phyloP scores from a whole-genome alignment of 148 eudicot species.

The Simmondsia chinensis region DNA sequence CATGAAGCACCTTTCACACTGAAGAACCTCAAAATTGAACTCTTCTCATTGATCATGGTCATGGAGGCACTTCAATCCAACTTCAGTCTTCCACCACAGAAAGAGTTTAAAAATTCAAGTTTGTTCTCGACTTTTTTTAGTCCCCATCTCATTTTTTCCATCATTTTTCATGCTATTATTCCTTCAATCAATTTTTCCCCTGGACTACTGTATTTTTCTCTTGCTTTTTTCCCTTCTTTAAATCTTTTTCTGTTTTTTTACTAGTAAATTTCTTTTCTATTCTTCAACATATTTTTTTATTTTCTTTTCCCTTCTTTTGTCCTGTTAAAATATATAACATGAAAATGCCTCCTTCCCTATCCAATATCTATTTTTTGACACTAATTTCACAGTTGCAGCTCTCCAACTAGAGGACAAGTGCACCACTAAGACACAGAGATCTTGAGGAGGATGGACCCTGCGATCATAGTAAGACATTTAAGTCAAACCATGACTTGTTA shows the following conservation, averaged over 20 bases:
- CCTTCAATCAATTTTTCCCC: too few species aligned
- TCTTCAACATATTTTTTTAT: conserved; percentile 5
- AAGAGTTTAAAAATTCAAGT: not conserved
- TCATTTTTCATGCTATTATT: too few species aligned
- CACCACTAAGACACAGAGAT: conserved; percentile 37
- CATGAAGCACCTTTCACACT: too few species aligned
- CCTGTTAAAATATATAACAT: conserved; percentile 1
- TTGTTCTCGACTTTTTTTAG: conserved; percentile 7
- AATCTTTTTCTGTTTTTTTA: too few species aligned
- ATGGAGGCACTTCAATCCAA: too few species aligned
- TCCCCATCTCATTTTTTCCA: too few species aligned
- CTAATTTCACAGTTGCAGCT: conserved; percentile 29
- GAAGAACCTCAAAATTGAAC: not conserved
- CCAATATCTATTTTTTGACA: not conserved
- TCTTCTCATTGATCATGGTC: conserved; percentile 7
- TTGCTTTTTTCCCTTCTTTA: too few species aligned
- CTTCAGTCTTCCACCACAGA: conserved; percentile 5
- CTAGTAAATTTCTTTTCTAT: conserved; percentile 1
- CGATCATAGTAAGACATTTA: conserved; percentile 54
- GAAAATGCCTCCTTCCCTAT: conserved; percentile 1
- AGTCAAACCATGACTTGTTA: conserved; percentile 33
- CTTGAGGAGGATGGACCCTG: conserved; percentile 52
- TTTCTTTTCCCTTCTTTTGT: conserved; percentile 2
- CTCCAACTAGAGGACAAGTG: conserved; percentile 33
- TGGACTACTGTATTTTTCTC: too few species aligned